Base-by-base conservation (phyloP, 805 yeast species). In the Barnettozyma sp. region DNA sequence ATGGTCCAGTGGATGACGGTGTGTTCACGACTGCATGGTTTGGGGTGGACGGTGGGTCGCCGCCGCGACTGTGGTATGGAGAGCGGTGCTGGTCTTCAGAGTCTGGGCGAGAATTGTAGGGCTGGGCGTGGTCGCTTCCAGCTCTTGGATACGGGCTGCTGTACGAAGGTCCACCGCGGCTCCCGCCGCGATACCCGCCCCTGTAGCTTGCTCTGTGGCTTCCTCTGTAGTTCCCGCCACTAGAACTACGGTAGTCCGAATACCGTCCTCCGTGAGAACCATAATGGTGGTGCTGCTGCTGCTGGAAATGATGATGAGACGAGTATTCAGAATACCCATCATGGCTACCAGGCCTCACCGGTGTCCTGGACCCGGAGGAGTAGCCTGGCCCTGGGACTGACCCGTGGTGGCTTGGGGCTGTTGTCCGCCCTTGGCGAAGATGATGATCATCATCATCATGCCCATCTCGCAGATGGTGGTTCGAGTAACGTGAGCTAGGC, bases 101-200 rank as follows among this genome's bases (percentile, higher is more conserved):
- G 22, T 17, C 24, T 7, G 19, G 15, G 13, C 9, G 16, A 5
- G n/a, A 10, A 12, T 5, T 13, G 15, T n/a, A 23, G 7, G 23
- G 17, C 19, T 18, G 21, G 18, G 10, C 4, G 14, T 27, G 17
- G n/a, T 13, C 4, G 3, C 8, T 18, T 17, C 14, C 18, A 4
- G 21, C 21, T 16, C 30, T 27, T 16, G 30, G n/a, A 13, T 29
- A 29, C 12, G 32, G 32, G 17, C 32, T 29, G 32, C 32, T 20
- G 23, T 20, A n/a, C 7, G 16, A 19, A 19, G n/a, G n/a, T n/a
- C 23, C 22, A 18, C 23, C 8, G 6, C 30, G 22, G 11, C 32
- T 22, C 11, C 32, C 32, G 5, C 32, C 32, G 14, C 32, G 32
- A n/a, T 29, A 29, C 5, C 32, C 32, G 12, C 32, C 24, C n/a